Base-by-base conservation (phyloP, 2,329 filamentous ascomycete genomes). In the Zopfia rhizophila region DNA sequence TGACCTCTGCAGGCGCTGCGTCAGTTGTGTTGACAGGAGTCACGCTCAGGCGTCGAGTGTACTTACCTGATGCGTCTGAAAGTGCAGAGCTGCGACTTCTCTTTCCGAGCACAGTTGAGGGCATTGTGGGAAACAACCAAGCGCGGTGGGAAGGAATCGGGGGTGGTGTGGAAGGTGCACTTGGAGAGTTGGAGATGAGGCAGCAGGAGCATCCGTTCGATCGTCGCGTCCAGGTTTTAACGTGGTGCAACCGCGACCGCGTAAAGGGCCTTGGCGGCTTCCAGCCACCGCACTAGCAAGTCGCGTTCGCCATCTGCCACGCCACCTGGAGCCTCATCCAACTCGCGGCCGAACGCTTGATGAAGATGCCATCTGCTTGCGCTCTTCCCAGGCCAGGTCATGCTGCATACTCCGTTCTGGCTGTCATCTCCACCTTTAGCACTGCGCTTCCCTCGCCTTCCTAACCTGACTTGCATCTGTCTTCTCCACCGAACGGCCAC, bases 81-180 rank as follows among this genome's bases (percentile, higher is more conserved):
- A 28, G 51, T 17, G 61, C 54, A 30, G 68, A 60, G 48, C 63
- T 68, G 53, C 69, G 67, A 40, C 63, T 70, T 53, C 69, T 65
- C 66, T 72, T 72, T 55, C 69, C 69, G 25, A 72, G 68, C 38
- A 72, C 59, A 24, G 69, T 63, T 28, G 63, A 51, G 46, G 63
- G 45, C 69, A 72, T 72, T 1, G 31, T 56, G 52, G 11, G 25
- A 25, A 44, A 21, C 41, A 36, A 35, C 23, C 23, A 45, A 28
- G n/a, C 25, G 29, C 42, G 10, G n/a, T 38, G 48, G 33, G 45
- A 45, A 45, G 45, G 56, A 45, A 57, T 23, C 24, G 37, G n/a
- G 32, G 50, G 45, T 45, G 43, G 39, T 37, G 50, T 28, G 44
- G 53, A 53, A 56, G 58, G 50, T 51, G 56, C 53, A 50, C 47